Conservation (phyloP, 768 basidiomycete species). For the Suillus fuscotomentosus region DNA sequence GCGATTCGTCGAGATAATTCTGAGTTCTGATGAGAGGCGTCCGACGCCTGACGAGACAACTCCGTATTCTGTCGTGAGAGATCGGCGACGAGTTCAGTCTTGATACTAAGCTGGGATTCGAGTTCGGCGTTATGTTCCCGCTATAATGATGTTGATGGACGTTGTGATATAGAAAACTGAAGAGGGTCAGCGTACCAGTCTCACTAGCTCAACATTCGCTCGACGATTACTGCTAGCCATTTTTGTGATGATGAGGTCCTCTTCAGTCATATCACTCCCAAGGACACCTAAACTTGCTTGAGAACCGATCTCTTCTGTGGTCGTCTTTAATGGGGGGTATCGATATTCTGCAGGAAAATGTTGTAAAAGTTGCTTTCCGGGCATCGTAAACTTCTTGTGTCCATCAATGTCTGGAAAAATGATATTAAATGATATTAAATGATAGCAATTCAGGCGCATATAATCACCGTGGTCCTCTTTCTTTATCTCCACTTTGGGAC, state of each 20-base stretch:
- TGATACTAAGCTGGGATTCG: constrained; percentile 18
- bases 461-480: constrained; percentile 22
- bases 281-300: neutral
- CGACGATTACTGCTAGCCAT: constrained; percentile 4
- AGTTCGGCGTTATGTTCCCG: constrained; percentile 18
- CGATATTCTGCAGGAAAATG: constrained; percentile 10
- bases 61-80: constrained; percentile 16
- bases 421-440: neutral
- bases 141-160: constrained; percentile 11
- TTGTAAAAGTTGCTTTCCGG: neutral
- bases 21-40: constrained; percentile 1
- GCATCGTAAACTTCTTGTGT: constrained; percentile 5
- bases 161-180: neutral
- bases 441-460: constrained; percentile 12
- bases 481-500: neutral
- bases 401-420: constrained; percentile 11
- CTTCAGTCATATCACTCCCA: neutral
- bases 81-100: constrained; percentile 11
- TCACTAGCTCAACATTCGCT: constrained; percentile 10
- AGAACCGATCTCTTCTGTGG: constrained; percentile 9
- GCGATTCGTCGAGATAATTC: neutral
- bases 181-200: constrained; percentile 10
- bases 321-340: constrained; percentile 6
- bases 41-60: neutral
- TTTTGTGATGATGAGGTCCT: constrained; percentile 7